phyloP scores from a whole-genome alignment of 1,139 yeast genomes.

The Protomyces gravidus region DNA sequence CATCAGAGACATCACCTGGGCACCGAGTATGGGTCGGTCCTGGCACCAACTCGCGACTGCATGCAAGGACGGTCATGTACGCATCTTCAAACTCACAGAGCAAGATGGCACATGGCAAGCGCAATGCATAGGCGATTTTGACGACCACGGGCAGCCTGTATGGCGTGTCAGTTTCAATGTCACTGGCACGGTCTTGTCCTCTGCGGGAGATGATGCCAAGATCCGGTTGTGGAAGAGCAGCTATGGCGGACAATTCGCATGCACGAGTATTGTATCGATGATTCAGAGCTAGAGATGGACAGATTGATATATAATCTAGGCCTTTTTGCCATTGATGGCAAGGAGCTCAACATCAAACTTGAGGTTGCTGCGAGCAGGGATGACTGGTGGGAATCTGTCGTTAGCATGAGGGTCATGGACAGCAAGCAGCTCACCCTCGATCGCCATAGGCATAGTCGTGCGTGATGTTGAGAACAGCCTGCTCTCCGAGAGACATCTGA shows the following conservation, averaged over 20 bases:
- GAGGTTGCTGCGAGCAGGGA: constrained; percentile 93
- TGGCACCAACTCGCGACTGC: constrained; percentile 90
- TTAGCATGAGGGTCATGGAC: background rate
- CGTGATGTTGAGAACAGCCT: constrained; percentile 85
- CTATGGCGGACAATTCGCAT: constrained; percentile 79
- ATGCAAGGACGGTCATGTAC: constrained; percentile 85
- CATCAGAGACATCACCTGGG: constrained; percentile 91
- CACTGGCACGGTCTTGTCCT: constrained; percentile 86
- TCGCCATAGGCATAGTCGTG: constrained; percentile 82
- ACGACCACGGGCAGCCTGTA: constrained; percentile 82
- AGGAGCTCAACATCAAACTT: constrained; percentile 35
- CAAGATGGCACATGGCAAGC: constrained; percentile 37
- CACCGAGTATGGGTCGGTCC: constrained; percentile 69
- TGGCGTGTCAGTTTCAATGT: constrained; percentile 96
- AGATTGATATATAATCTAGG: background rate
- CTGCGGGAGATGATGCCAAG: constrained; percentile 94
- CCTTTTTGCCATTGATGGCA: constrained; percentile 27
- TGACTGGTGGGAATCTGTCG: constrained; percentile 76
- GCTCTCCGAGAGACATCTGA: constrained; percentile 84
- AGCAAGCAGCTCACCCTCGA: background rate
- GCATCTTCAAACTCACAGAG: constrained; percentile 66
- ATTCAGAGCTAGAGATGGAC: constrained; percentile 39
- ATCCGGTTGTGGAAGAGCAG: constrained; percentile 88
- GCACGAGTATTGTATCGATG: constrained; percentile 82
- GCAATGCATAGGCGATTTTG: constrained; percentile 54